Base-by-base conservation (phyloP, 768 basidiomycete species). In the Suillus spraguei region DNA sequence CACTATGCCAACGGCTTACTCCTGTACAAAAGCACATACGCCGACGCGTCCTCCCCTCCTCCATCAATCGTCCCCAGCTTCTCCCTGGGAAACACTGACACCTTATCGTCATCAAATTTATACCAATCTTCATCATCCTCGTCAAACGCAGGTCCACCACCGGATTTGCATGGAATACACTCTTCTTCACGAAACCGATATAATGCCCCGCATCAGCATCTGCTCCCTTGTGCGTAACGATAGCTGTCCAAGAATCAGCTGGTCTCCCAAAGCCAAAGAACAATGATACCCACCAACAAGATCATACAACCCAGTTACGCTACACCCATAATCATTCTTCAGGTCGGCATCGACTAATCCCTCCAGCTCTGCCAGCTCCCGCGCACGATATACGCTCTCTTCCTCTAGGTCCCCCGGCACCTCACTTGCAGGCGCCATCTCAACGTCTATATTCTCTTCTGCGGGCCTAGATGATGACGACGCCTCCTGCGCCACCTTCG, bases 91-190 rank as follows among this genome's bases (percentile, higher is more conserved):
- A 99, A 96, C 60, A 89, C 67, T 20, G 93, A 90, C 44, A 94
- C 96, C 77, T 94, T 97, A 67, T 97, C 94, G 68, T 98, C 95
- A 70, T 98, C 97, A 71, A 96, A 98, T 78, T 96, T 97, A 80
- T 91, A 93, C 97, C 97, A 92, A 71, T 91, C 90, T 65, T 91
- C 89, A 56, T 93, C 88, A 52, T 87, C 86, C 55, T 88, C 74
- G 62, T 81, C 82, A 53, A 69, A 69, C 22, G 66, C 63, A 32
- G 69, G 55, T 14, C 66, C 70, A 22, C 67, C 60, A 22, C 55
- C 59, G 22, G 70, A 64, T 20, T 60, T 13, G 68, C 47, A 59
- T 87, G 84, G 78, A 92, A 87, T 22, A 84, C 84, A 66, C 83
- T 85, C 80, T 90, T 92, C 78, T 92, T 91, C 35, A 90, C 91